Evolutionary conservation across 306 rosid species (phyloP), one percentile per base, ranked within the genome.

Genomic region (Rosa chinensis): DNA sequence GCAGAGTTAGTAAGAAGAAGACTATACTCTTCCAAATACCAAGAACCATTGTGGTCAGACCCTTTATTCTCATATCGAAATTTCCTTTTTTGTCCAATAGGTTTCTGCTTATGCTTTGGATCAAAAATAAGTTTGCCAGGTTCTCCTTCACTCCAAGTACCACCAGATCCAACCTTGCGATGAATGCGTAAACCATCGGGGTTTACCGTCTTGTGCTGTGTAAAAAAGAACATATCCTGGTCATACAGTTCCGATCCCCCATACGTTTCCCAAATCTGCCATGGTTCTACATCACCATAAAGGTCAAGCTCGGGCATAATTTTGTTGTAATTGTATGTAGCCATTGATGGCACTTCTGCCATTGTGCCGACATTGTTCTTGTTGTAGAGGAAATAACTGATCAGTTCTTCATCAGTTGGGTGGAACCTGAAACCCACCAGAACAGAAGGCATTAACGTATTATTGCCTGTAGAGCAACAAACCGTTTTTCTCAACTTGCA

Each of bases 1-100:
- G 12, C 35, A 59, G 35, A 10, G 12, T 21, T 59, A 6, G 5
- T 23, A 10, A 6, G 12, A 61, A 10, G 17, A 61, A 23, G 66
- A 61, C 70, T 66, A 18, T 16, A 66, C 47, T 66, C 71, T 18
- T 66, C 71, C 48, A 66, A 16, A 18, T 66, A 66, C 71, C 71
- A 66, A 1, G 6, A 39, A 66, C 71, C 14, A 8, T 66, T 28
- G 2, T 66, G 70, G 13, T 66, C 45, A 35, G 71, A 66, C 14
- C 71, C 71, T 66, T 66, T 39, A 8, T 66, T 66, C 45, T 66
- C 23, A 18, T 66, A 66, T 8, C 48, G 48, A 39, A 39, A 66
- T 39, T 66, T 39, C 1, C 48, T 66, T 45, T 37, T 66, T 17
- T 16, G 47, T 37, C 48, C 48, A 2, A 39, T 39, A 17, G 48